These are phyloP conservation scores for maize (Zea mays) DNA, from an alignment of 176 grass and related monocot genomes.

Conservation along the genomic window Zm-B73-REFERENCE-NAM-5.0 NC_050102.1:53316501-53317000, in stretches of 20 bases:
- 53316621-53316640: not conserved
- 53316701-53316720: not conserved
- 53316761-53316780: constrained; percentile 86
- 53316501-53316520: not conserved
- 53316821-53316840: constrained; percentile 10
- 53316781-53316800: constrained; percentile 67
- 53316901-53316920: constrained; percentile 23
- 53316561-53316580: not conserved
- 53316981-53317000: not conserved
- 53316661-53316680: not conserved
- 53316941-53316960: constrained; percentile 34
- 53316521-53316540: not conserved
- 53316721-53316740: not conserved
- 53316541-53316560: not conserved
- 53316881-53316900: constrained; percentile 20
- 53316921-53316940: not conserved
- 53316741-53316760: constrained; percentile 11
- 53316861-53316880: constrained; percentile 3
- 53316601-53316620: too few relatives aligned
- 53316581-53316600: not conserved
- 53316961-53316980: not conserved
- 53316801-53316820: constrained; percentile 63
- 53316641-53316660: not conserved
- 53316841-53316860: constrained; percentile 33
- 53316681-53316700: not conserved